These are phyloP conservation scores for Themeda triandra DNA, from an alignment of 176 grass and related monocot genomes.

Conservation along the genomic window DNA sequence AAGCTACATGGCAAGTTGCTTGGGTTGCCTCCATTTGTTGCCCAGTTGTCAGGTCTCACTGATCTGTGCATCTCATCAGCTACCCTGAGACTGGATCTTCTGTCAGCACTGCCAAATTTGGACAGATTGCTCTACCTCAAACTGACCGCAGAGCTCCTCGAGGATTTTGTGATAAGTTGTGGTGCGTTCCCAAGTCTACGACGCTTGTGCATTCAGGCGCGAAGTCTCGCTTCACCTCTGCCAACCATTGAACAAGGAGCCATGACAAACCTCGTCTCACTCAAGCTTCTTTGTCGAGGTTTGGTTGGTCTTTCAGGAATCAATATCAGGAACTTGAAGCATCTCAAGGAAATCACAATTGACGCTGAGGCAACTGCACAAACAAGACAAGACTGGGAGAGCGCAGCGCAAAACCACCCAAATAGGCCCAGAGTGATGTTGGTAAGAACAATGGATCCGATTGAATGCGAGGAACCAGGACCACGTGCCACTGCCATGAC, in stretches of 20 bases:
- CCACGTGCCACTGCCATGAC: neutral
- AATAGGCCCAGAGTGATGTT: slow-evolving; percentile 20
- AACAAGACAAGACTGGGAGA: slow-evolving; percentile 24
- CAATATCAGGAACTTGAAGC: slow-evolving; percentile 22
- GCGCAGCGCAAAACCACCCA: slow-evolving; percentile 22
- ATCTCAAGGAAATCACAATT: slow-evolving; percentile 34
- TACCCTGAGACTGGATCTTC: slow-evolving; percentile 2
- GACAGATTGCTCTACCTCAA: slow-evolving; percentile 30
- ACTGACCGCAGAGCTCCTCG: neutral
- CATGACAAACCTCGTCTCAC: neutral
- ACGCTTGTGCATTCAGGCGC: neutral
- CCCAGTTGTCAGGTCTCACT: neutral
- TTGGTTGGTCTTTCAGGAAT: slow-evolving; percentile 21
- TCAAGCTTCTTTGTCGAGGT: slow-evolving; percentile 5
- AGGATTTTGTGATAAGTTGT: slow-evolving; percentile 13
- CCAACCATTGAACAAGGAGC: too few relatives aligned
- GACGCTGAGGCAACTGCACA: neutral
- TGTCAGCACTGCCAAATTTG: slow-evolving; percentile 22
- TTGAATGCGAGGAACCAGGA: neutral
- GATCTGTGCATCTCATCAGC: slow-evolving; percentile 37
- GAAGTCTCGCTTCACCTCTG: too few relatives aligned
- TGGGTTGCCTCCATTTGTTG: slow-evolving; percentile 22
- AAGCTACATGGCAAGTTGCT: slow-evolving; percentile 24
- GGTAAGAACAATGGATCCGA: neutral
- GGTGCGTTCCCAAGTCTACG: slow-evolving; percentile 29